Base-by-base conservation (phyloP, 495 filamentous ascomycete genomes). In the Melanomma pulvis-pyrius region DNA sequence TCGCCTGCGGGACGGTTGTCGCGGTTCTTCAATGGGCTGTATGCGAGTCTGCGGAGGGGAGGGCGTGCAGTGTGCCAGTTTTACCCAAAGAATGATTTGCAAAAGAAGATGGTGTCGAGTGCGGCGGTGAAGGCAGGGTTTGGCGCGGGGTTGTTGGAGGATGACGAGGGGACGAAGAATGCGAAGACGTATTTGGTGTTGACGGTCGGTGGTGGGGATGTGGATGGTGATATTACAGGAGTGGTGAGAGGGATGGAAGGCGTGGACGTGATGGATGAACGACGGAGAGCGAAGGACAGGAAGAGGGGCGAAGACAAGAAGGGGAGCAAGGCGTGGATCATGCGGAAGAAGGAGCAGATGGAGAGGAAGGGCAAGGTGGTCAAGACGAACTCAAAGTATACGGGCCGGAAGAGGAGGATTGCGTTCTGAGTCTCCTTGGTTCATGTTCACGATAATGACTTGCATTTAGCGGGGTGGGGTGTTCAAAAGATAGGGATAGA, bases 311-410 rank as follows among this genome's bases (percentile, higher is more conserved):
- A 83, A 70, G 78, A 82, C 19, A 77, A 74, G 51, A 96, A 96
- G 78, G 92, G 92, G 3, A 88, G 88, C 70, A 96, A 90, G 77
- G 83, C 81, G 34, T 97, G 93, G 92, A 97, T 98, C 68, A 70
- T 94, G 80, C 85, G 86, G 72, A 98, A 97, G 79, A 98, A 98
- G 79, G 92, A 96, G 67, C 91, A 96, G 79, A 93, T 94, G 90
- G 88, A 92, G 76, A 83, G 83, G 72, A 96, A 96, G 78, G 94
- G 94, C 22, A 97, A 94, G 82, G 84, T 96, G 13, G 92, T 97
- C 61, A 97, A 97, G 83, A 77, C 85, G 3, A 89, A 82, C 67
- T 93, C 90, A 22, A 98, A 93, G 76, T 98, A 94, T 73, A 98
- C 94, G 1, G 94, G 94, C 22, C 83, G 93, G 69, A 96, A 90